Percentiles rank a stretch among this genome's conserved stretches.
Conservation (phyloP, 2,329 filamentous ascomycete genomes). For the Pochonia chlamydosporia region DNA sequence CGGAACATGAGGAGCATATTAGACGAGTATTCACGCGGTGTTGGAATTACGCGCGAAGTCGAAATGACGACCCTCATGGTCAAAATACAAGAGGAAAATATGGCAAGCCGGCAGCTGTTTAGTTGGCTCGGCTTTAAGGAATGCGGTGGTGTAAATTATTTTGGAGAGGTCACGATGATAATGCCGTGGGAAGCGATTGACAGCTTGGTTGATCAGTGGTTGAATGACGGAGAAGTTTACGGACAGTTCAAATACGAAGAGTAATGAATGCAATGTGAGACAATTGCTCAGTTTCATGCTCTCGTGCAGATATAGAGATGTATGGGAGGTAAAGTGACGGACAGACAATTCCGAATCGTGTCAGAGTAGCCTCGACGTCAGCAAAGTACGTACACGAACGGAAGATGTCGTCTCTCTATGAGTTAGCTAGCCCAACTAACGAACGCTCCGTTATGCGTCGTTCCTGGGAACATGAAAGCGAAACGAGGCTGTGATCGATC, state of each 20-base stretch:
- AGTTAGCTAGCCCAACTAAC: no score
- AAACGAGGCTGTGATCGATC: no score
- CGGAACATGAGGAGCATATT: conserved; percentile 49
- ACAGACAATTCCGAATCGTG: no score
- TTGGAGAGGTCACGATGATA: conserved; percentile 52
- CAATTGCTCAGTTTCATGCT: no score
- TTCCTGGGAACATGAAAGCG: no score
- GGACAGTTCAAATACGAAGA: conserved; percentile 17
- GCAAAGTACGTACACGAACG: no score
- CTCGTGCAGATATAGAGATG: no score
- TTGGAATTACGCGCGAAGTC: neutral
- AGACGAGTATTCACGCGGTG: conserved; percentile 29
- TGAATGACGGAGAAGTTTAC: conserved; percentile 14
- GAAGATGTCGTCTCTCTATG: no score
- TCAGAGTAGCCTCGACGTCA: no score
- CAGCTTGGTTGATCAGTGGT: conserved; percentile 18
- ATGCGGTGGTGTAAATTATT: conserved; percentile 50
- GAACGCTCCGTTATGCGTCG: no score
- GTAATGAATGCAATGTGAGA: neutral
- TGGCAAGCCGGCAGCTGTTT: conserved; percentile 46
- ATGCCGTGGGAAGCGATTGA: conserved; percentile 25
- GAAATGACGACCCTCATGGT: conserved; percentile 38
- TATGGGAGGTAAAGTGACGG: no score
- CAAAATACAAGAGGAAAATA: conserved; percentile 54
- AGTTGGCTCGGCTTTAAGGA: conserved; percentile 44